phyloP scores from a whole-genome alignment of 495 filamentous ascomycete genomes.

The Podospora bellae-mahoneyi region DNA sequence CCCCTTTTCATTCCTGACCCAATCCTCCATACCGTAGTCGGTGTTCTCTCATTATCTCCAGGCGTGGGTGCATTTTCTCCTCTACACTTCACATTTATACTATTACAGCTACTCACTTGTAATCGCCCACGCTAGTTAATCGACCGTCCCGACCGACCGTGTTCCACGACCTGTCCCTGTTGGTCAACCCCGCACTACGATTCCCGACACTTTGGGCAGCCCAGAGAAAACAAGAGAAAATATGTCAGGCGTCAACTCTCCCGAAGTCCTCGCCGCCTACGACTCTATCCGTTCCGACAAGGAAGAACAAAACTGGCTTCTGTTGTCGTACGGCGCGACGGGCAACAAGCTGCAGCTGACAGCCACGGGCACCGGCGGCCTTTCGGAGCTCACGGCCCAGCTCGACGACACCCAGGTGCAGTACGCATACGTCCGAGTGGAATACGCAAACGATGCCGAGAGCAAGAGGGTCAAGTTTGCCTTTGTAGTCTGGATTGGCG shows the following conservation, averaged over 20 bases:
- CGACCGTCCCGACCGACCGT: background rate
- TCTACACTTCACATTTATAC: background rate
- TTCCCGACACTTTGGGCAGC: background rate
- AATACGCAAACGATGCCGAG: conserved; percentile 59
- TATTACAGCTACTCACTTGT: background rate
- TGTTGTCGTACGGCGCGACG: conserved; percentile 50
- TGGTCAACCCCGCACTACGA: background rate
- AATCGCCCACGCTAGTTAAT: background rate
- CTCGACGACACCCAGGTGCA: conserved; percentile 50
- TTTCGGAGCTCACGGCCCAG: conserved; percentile 44
- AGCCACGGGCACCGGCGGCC: conserved; percentile 49
- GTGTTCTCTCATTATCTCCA: background rate
- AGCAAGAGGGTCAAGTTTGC: conserved; percentile 57
- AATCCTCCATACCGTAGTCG: background rate
- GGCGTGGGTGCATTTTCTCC: background rate
- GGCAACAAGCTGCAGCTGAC: conserved; percentile 47
- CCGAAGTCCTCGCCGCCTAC: conserved; percentile 48
- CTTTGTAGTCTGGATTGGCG: conserved; percentile 56
- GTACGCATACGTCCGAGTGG: conserved; percentile 57
- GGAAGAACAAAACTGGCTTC: conserved; percentile 54
- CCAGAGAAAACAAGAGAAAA: background rate
- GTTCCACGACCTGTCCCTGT: background rate
- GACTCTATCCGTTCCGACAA: conserved; percentile 54
- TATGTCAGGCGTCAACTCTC: conserved; percentile 47
- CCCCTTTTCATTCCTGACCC: background rate